Base-by-base conservation (phyloP, 2,329 filamentous ascomycete species). In the Phialocephala subalpina region DNA sequence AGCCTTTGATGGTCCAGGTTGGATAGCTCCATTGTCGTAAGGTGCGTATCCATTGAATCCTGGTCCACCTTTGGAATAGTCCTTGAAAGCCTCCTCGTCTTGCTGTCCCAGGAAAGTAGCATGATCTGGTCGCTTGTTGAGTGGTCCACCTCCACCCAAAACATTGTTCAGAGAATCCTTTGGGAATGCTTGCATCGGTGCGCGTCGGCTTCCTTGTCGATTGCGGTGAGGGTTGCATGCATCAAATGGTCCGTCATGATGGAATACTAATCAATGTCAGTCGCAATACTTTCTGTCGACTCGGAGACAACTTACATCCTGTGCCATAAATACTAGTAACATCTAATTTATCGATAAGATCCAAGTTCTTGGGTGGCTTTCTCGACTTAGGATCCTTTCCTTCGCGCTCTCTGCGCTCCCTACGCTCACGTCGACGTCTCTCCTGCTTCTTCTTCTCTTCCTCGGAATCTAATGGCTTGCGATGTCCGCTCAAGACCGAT, bases 211-310 rank as follows among this genome's bases (percentile, higher is more conserved):
- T 73, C 90, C 92, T 76, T 92, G 92, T 65, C 92, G 90, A 79
- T 98, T 99, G 70, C 96, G 92, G 78, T 97, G 92, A 4, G 96
- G 94, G 78, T 97, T 97, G 78, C 96, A 92, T 22, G 96, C 96
- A 79, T 99, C 96, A 74, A 97, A 99, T 4, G 96, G 96, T 0
- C 96, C 96, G 75, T 98, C 96, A 76, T 99, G 96, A 75, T 99
- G 96, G 80, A 98, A 97, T 72, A 97, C 94, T 97, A 74, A n/a
- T 22, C 5, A 3, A 53, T 7, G 25, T 53, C 25, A 53, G 18
- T 18, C 6, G 11, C 14, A 33, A 36, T 18, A 6, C 29, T 35
- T 60, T 16, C n/a, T 14, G 7, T 20, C 16, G 8, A 7, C 56
- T 12, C 7, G 3, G 25, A 1, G 35, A 27, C 58, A 56, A 88